Evolutionary conservation across 2,329 filamentous ascomycete species (phyloP), one percentile per base, ranked within the genome.

Genomic region (Stagonosporopsis chrysanthemi): DNA sequence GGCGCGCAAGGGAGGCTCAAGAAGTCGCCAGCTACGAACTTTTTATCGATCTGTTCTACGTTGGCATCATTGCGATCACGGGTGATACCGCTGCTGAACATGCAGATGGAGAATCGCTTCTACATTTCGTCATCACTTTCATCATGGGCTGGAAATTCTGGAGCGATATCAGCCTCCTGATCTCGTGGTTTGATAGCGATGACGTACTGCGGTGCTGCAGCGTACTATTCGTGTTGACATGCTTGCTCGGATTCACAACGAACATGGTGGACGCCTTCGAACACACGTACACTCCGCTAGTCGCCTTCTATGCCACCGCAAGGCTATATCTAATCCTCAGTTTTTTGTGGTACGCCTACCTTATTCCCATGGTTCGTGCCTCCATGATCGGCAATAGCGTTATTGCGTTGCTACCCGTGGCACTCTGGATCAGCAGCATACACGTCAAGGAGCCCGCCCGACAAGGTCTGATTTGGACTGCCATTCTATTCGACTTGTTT

Each of bases 131-230:
- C 49, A 83, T 88, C 39, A 86, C 84, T 0, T 88, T 89, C 66
- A 82, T 84, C 59, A 81, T 88, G 75, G 82, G 82, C 28, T 87
- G 83, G 81, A 88, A 87, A 66, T 84, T 88, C 60, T 89, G 86
- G 86, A 80, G 78, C 44, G 86, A 88, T 58, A 78, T 88, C 45
- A 79, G 81, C 9, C 67, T 84, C 22, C 75, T 86, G 8, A 79
- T 88, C 55, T 82, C 80, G 56, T 87, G 86, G 85, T 88, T 88
- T 65, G 84, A 88, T 62, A 82, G 71, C 19, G 84, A 87, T 61
- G 86, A 89, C 62, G 80, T 89, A 33, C 67, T 85, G 12, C 84
- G 86, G 58, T 77, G 86, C 19, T 59, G 86, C 26, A 81, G 80
- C n/a, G 80, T 89, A 15, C 73, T 89, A 1, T 87, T 88, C 66